Percentiles rank a stretch among this genome's conserved stretches.
These are phyloP conservation scores for Sicyos edulis DNA, from an alignment of 306 rosid genomes.

Conservation along the genomic window DNA sequence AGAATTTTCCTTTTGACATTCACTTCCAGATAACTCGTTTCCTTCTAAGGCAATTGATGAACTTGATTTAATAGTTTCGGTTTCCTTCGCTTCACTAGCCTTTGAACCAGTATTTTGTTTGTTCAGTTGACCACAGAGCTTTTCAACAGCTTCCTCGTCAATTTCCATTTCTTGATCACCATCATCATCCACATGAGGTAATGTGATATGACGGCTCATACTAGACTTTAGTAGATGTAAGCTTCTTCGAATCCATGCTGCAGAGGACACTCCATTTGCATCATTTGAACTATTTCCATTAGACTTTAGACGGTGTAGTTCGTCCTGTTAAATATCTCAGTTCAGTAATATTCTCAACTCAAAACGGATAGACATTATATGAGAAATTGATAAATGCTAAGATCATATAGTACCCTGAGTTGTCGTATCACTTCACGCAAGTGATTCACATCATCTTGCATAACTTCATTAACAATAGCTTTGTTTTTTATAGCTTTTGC, in stretches of 20 bases:
- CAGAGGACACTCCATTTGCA: conserved; percentile 65
- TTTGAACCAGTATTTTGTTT: conserved; percentile 31
- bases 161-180: conserved; percentile 98
- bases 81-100: conserved; percentile 20
- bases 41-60: conserved; percentile 26
- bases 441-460: conserved; percentile 79
- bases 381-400: conserved; percentile 21
- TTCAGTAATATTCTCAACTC: conserved; percentile 25
- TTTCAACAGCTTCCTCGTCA: conserved; percentile 75
- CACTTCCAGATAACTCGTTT: conserved; percentile 23
- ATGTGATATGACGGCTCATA: conserved; percentile 46
- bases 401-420: conserved; percentile 57
- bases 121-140: conserved; percentile 42
- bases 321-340: conserved; percentile 57
- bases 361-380: conserved; percentile 18
- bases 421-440: conserved; percentile 88
- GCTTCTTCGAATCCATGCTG: conserved; percentile 92
- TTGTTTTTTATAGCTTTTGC: conserved; percentile 96
- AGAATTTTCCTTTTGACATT: conserved; percentile 22
- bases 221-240: conserved; percentile 59
- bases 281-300: conserved; percentile 53
- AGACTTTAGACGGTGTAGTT: conserved; percentile 68
- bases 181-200: conserved; percentile 61
- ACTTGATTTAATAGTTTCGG: conserved; percentile 18
- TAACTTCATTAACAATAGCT: conserved; percentile 95